Base-by-base conservation (phyloP, 306 rosid genomes). In the Elaeagnus macrophylla region DNA sequence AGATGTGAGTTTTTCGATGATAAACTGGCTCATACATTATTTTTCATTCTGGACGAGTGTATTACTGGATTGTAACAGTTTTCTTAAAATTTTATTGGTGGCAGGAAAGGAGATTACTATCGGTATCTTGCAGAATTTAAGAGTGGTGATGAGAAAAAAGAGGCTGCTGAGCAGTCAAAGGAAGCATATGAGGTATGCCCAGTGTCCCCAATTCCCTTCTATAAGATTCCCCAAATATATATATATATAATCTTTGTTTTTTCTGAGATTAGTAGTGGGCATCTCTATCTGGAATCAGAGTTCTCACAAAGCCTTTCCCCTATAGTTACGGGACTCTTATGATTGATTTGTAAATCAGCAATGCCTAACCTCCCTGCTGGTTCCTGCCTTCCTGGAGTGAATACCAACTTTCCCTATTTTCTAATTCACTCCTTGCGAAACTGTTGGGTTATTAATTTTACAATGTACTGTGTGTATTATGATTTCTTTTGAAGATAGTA, bases 51-150 rank as follows among this genome's bases (percentile, higher is more conserved):
- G 32, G 32, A 25, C 4, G 4, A 25, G 4, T 25, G 4, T 25
- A 25, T 25, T 25, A 25, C 4, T 2, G 32, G 32, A 2, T 25
- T 25, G 32, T 25, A 25, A 25, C 4, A 2, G 32, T 5, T 25
- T 25, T 25, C 32, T 25, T 25, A 2, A 25, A 25, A 25, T 25
- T 25, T 9, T 14, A 46, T 57, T 48, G 39, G 32, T 12, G 32
- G 32, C 48, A 76, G 77, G 77, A 76, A 76, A 73, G 82, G 82
- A 70, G 79, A 77, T 49, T 77, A 69, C 58, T 69, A 69, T 47
- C 82, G 76, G n/a, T 72, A 77, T 64, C 57, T 77, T 35, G 79
- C 82, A 2, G 82, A 77, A 66, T 67, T 76, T 38, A 72, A 72
- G 66, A 48, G 51, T 8, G 70, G 57, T 8, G 62, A 64, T 39